Conservation (phyloP, 768 basidiomycete genomes). For the Lactarius evosmus region DNA sequence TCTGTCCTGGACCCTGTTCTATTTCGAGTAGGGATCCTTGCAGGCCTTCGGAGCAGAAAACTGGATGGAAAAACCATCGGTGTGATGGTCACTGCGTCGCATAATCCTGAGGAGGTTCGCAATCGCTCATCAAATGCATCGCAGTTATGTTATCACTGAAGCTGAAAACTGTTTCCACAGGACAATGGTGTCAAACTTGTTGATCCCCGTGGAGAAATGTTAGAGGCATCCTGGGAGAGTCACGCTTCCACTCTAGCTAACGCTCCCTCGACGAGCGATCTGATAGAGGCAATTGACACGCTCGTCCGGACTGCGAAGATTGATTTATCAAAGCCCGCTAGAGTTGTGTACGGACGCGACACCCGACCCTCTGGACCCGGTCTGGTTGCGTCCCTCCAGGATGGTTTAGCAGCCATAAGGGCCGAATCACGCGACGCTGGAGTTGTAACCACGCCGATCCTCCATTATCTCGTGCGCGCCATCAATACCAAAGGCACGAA, state of each 20-base stretch:
- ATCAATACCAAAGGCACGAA: constrained; percentile 82
- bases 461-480: constrained; percentile 90
- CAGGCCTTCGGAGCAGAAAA: constrained; percentile 85
- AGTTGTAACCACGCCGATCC: constrained; percentile 88
- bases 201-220: constrained; percentile 96
- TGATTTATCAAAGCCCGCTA: constrained; percentile 72
- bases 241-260: constrained; percentile 89
- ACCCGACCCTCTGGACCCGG: constrained; percentile 84
- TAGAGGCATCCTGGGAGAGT: constrained; percentile 87
- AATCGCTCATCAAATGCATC: constrained; percentile 10
- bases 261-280: constrained; percentile 67
- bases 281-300: constrained; percentile 58
- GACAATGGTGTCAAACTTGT: constrained; percentile 99
- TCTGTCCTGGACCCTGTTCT: constrained; percentile 81
- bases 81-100: constrained; percentile 99
- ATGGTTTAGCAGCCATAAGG: constrained; percentile 74
- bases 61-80: constrained; percentile 91
- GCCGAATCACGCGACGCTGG: constrained; percentile 72
- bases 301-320: constrained; percentile 67
- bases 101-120: constrained; percentile 89
- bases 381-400: constrained; percentile 73
- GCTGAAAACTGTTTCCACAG: constrained; percentile 43
- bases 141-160: constrained; percentile 8
- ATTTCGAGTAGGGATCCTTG: constrained; percentile 89
- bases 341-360: constrained; percentile 88